Conservation (phyloP, 2,329 filamentous ascomycete genomes). For the Rutstroemia sp. region DNA sequence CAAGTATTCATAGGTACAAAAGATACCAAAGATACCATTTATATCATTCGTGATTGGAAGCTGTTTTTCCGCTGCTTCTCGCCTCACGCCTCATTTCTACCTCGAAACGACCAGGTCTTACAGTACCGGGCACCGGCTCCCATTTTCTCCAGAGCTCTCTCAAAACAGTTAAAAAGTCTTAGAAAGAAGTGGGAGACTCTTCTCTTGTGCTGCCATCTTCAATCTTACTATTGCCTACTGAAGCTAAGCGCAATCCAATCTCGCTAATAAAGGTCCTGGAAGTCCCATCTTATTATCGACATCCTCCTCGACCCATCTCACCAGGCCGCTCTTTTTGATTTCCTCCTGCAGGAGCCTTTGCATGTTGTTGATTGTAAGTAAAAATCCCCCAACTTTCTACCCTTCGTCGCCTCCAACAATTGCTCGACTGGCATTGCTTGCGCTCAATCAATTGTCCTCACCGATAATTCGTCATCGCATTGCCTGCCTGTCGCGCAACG, state of each 20-base stretch:
- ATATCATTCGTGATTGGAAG: not conserved
- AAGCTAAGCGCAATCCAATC: constrained; percentile 9
- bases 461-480: not conserved
- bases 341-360: constrained; percentile 8
- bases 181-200: no score
- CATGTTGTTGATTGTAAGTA: constrained; percentile 9
- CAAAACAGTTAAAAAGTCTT: no score
- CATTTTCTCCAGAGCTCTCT: no score
- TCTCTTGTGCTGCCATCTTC: no score
- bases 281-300: constrained; percentile 9
- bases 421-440: not conserved
- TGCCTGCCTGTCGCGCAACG: constrained; percentile 2
- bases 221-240: not conserved
- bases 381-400: not conserved
- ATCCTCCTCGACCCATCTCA: constrained; percentile 4
- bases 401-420: not conserved
- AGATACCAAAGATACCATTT: no score
- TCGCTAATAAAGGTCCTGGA: constrained; percentile 10
- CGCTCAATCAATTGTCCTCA: not conserved
- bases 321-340: constrained; percentile 6
- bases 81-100: no score
- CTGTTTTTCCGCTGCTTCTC: no score
- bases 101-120: no score
- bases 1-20: no score
- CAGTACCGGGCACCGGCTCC: no score